Percentiles rank a stretch among this genome's conserved stretches.
phyloP scores from a whole-genome alignment of 371 early-diverging fungal genomes.

The Rhizopus sp. region DNA sequence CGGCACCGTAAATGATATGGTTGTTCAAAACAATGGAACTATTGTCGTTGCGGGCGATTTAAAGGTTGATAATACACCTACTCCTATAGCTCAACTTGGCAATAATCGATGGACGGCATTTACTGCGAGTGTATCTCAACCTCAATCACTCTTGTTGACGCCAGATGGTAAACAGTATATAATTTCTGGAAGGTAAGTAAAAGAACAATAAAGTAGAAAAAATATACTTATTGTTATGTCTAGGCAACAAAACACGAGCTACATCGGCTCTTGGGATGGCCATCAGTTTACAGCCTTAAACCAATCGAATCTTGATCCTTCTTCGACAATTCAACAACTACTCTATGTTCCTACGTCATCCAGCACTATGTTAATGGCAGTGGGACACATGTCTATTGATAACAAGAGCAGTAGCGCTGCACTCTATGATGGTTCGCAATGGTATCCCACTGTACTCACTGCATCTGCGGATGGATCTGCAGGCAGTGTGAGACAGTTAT shows the following conservation, averaged over 20 bases:
- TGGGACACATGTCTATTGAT: conserved; percentile 48
- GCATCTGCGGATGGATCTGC: conserved; percentile 26
- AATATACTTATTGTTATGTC: background rate
- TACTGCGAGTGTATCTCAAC: background rate
- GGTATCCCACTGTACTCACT: conserved; percentile 67
- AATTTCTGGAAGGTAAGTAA: conserved; percentile 6
- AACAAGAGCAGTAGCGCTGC: conserved; percentile 58
- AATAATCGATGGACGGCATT: conserved; percentile 5
- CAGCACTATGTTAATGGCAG: conserved; percentile 45
- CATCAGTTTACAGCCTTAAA: background rate
- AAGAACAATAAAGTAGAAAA: no score
- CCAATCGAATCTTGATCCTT: background rate
- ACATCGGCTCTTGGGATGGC: conserved; percentile 15
- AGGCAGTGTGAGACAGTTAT: conserved; percentile 27
- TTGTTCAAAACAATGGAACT: background rate
- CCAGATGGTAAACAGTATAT: conserved; percentile 1
- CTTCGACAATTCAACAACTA: conserved; percentile 23
- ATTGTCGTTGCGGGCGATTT: conserved; percentile 43
- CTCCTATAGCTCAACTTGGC: conserved; percentile 9
- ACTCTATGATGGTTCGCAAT: conserved; percentile 60
- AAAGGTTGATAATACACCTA: background rate
- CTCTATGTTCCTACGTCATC: conserved; percentile 31
- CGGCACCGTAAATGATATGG: conserved; percentile 16
- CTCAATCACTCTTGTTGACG: background rate
- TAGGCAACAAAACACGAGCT: background rate